Evolutionary conservation across 2,329 filamentous ascomycete species (phyloP).

Genomic region (Clonostachys solani): DNA sequence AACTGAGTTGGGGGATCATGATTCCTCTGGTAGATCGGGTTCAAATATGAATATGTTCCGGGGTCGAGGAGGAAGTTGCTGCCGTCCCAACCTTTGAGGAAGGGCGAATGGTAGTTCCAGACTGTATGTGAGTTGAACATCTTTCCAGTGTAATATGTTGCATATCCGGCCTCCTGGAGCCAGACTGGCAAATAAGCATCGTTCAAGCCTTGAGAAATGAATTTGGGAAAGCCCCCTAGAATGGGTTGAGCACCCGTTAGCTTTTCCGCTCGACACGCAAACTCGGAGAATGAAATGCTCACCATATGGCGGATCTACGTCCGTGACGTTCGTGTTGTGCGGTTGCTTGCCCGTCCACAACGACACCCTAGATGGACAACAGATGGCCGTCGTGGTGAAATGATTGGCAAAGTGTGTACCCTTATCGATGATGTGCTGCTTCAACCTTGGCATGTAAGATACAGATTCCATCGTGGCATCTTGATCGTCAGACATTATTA

Average conservation of each 20-base stretch:
- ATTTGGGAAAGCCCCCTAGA: conserved; percentile 53
- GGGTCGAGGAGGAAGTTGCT: conserved; percentile 25
- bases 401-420: conserved; percentile 59
- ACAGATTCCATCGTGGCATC: conserved; percentile 58
- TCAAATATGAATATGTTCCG: conserved; percentile 36
- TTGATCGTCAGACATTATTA: conserved; percentile 67
- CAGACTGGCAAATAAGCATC: conserved; percentile 66
- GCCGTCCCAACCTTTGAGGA: conserved; percentile 53
- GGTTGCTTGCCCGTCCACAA: conserved; percentile 62
- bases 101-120: conserved; percentile 56
- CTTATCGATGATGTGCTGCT: conserved; percentile 50
- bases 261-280: conserved; percentile 19
- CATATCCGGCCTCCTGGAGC: conserved; percentile 65
- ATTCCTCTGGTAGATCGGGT: conserved; percentile 42
- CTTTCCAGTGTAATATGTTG: conserved; percentile 72
- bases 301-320: conserved; percentile 42
- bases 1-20: conserved; percentile 21
- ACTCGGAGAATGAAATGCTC: conserved; percentile 11
- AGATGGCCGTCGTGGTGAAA: conserved; percentile 62
- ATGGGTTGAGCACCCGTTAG: conserved; percentile 6
- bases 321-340: conserved; percentile 69
- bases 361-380: conserved; percentile 63
- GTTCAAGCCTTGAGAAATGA: conserved; percentile 60
- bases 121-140: conserved; percentile 62
- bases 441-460: conserved; percentile 53